Evolutionary conservation across 108 stramenopile species (phyloP), one percentile per base, ranked within the genome.

Genomic region (Cyclotella choctawhatcheeana): DNA sequence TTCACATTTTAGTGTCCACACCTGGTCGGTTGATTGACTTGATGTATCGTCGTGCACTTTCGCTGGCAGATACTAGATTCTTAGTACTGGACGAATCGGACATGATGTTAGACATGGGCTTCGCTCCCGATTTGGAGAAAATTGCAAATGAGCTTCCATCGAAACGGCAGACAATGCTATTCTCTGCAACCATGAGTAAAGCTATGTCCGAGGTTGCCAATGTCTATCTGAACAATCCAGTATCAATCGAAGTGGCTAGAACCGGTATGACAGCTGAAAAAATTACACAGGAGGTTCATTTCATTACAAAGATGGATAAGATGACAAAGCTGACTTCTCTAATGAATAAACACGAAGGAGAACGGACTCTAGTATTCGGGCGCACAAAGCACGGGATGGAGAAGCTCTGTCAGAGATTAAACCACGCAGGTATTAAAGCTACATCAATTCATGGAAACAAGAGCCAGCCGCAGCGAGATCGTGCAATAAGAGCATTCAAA

Each of bases 371-470:
- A n/a, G n/a, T n/a, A n/a, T n/a, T n/a, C n/a, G n/a, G n/a, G n/a
- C n/a, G n/a, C n/a, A n/a, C n/a, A n/a, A n/a, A n/a, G n/a, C n/a
- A n/a, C n/a, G n/a, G n/a, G n/a, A n/a, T n/a, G n/a, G n/a, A n/a
- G n/a, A n/a, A n/a, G n/a, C n/a, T n/a, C n/a, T n/a, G n/a, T n/a
- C n/a, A n/a, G n/a, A n/a, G n/a, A n/a, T n/a, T n/a, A n/a, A n/a
- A n/a, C n/a, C n/a, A n/a, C n/a, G n/a, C n/a, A n/a, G n/a, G n/a
- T n/a, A n/a, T n/a, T n/a, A n/a, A n/a, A n/a, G n/a, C n/a, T n/a
- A n/a, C n/a, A n/a, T n/a, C n/a, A n/a, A 98, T 99, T 69, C 99
- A 98, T 65, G 98, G 99, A 17, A 97, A 99, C 85, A 97, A 98
- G 75, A 79, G 90, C 51, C 98, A 99, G 85, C 87, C 90, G 7